phyloP scores from a whole-genome alignment of 2,329 filamentous ascomycete species.

The Ascochyta koolunga region DNA sequence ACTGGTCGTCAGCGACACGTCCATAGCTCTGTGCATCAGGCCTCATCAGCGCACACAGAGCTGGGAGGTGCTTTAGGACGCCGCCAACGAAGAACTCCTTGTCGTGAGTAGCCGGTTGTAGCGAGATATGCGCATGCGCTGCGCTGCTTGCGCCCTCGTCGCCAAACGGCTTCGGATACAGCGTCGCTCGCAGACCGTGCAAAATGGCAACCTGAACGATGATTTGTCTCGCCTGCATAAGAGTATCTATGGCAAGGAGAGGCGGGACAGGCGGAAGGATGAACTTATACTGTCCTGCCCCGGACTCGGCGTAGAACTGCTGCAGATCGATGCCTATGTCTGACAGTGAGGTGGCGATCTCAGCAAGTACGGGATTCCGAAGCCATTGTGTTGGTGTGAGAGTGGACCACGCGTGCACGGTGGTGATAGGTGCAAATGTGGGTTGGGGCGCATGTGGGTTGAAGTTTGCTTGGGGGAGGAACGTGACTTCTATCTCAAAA shows the following conservation, averaged over 20 bases:
- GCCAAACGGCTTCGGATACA: slow-evolving; percentile 73
- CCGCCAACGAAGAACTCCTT: slow-evolving; percentile 72
- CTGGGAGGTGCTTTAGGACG: slow-evolving; percentile 68
- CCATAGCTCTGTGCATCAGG: slow-evolving; percentile 71
- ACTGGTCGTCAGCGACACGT: slow-evolving; percentile 69
- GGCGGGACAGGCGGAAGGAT: slow-evolving; percentile 68
- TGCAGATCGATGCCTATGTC: slow-evolving; percentile 70
- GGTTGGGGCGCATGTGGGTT: slow-evolving; percentile 18
- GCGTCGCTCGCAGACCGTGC: slow-evolving; percentile 69
- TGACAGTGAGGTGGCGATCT: slow-evolving; percentile 67
- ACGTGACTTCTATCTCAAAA: slow-evolving; percentile 82
- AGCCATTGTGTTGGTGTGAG: slow-evolving; percentile 68
- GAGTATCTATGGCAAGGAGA: slow-evolving; percentile 71
- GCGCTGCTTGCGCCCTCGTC: slow-evolving; percentile 64
- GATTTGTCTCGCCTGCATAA: slow-evolving; percentile 73
- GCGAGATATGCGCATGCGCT: slow-evolving; percentile 72
- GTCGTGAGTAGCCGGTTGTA: slow-evolving; percentile 61
- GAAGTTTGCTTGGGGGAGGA: slow-evolving; percentile 60
- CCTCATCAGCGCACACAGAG: slow-evolving; percentile 72
- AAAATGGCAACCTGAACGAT: slow-evolving; percentile 68
- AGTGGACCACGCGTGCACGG: slow-evolving; percentile 74
- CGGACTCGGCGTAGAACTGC: slow-evolving; percentile 76
- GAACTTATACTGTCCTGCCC: slow-evolving; percentile 78
- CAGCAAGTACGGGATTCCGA: slow-evolving; percentile 65
- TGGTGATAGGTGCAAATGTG: slow-evolving; percentile 56